A percentile compares a stretch with the other conserved stretches of the same genome.
These are phyloP conservation scores for Neostapfia colusana DNA, from an alignment of 176 grass and related monocot genomes.

Conservation along the genomic window DNA sequence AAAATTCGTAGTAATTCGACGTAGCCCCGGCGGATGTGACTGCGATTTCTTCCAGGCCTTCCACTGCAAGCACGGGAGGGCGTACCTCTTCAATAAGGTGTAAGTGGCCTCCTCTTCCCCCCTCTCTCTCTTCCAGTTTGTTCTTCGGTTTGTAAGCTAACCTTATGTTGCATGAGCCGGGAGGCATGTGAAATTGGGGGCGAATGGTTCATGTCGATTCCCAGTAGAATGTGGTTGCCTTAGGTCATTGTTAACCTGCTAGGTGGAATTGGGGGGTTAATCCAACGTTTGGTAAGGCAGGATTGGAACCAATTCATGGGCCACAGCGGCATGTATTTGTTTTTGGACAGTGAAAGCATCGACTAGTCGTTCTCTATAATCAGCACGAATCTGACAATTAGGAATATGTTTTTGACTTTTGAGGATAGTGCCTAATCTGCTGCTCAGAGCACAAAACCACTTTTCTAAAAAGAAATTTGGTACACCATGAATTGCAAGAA, in stretches of 20 bases:
- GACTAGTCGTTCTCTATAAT: slow-evolving; percentile 1
- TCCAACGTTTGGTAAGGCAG: background rate
- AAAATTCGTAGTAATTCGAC: background rate
- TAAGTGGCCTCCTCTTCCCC: slow-evolving; percentile 47
- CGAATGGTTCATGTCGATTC: slow-evolving; percentile 2
- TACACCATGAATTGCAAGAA: background rate
- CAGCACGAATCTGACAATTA: background rate
- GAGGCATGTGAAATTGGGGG: background rate
- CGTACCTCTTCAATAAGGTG: slow-evolving; percentile 93
- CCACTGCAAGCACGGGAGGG: slow-evolving; percentile 87
- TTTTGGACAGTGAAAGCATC: background rate
- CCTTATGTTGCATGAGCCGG: background rate
- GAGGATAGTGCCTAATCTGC: slow-evolving; percentile 15
- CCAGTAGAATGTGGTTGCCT: background rate
- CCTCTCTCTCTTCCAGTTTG: background rate
- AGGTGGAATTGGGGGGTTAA: background rate
- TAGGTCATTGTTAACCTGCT: no score
- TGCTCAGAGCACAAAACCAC: background rate
- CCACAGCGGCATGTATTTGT: background rate
- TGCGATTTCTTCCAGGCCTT: slow-evolving; percentile 57
- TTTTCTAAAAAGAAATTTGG: background rate
- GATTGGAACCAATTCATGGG: background rate
- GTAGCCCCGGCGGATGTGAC: background rate
- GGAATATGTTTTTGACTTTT: slow-evolving; percentile 7
- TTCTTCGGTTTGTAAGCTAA: background rate